A percentile compares a stretch with the other conserved stretches of the same genome.
Conservation (phyloP, 2,329 filamentous ascomycete genomes). For the Talaromyces sp. region DNA sequence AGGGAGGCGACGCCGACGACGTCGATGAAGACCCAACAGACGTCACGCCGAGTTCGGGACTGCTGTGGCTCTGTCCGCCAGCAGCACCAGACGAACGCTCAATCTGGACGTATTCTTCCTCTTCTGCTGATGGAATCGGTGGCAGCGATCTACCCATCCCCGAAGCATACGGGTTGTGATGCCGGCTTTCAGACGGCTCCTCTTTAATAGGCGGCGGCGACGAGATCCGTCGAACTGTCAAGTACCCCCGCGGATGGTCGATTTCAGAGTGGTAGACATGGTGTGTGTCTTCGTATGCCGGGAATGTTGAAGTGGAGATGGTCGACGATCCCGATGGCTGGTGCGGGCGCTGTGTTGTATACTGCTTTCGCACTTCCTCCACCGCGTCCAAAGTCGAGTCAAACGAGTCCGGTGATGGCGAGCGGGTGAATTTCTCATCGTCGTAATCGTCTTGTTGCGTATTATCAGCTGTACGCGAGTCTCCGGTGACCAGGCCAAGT, state of each 20-base stretch:
- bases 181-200: background rate
- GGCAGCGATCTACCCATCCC: constrained; percentile 16
- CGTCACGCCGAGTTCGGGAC: constrained; percentile 17
- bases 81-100: background rate
- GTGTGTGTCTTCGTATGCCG: constrained; percentile 24
- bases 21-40: constrained; percentile 18
- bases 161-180: background rate
- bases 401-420: constrained; percentile 13
- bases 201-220: constrained; percentile 5
- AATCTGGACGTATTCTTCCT: background rate
- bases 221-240: constrained; percentile 6
- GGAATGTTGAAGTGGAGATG: constrained; percentile 16
- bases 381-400: constrained; percentile 14
- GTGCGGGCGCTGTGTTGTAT: constrained; percentile 15
- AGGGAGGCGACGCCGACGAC: constrained; percentile 18
- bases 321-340: constrained; percentile 14
- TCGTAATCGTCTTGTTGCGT: constrained; percentile 15
- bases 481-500: constrained; percentile 74
- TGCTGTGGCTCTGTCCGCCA: constrained; percentile 8
- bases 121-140: constrained; percentile 3
- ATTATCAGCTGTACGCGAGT: constrained; percentile 35
- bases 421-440: constrained; percentile 25
- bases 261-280: constrained; percentile 12
- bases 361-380: constrained; percentile 16
- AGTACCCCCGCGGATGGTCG: constrained; percentile 9